These are phyloP conservation scores for Avena sativa DNA, from an alignment of 176 grass and related monocot species.

Conservation along the genomic window DNA sequence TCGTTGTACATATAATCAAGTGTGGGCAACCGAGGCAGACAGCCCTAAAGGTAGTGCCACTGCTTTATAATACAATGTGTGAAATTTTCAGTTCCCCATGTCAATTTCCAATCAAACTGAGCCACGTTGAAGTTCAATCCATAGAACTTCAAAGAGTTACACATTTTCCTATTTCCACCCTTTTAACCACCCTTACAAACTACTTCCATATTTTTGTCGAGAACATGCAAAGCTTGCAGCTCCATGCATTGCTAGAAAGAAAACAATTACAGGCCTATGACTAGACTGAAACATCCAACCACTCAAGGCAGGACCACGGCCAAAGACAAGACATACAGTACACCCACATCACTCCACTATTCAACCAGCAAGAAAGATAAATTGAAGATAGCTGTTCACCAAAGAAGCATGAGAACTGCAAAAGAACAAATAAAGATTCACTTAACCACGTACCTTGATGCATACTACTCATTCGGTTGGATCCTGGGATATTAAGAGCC, in stretches of 20 bases:
- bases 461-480: constrained; percentile 68
- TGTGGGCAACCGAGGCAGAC: constrained; percentile 2
- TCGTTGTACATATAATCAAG: not conserved
- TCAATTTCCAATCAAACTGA: constrained; percentile 18
- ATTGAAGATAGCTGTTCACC: constrained; percentile 17
- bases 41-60: not conserved
- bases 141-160: constrained; percentile 10
- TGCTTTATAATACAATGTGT: constrained; percentile 22
- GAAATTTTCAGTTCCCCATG: not conserved
- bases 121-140: constrained; percentile 16
- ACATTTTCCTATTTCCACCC: not conserved
- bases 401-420: constrained; percentile 9
- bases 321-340: not conserved
- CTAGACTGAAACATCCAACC: not conserved
- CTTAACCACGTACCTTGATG: constrained; percentile 69
- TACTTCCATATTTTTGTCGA: not conserved
- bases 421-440: constrained; percentile 12
- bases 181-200: constrained; percentile 11
- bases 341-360: constrained; percentile 12
- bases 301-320: not conserved
- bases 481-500: constrained; percentile 74
- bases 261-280: constrained; percentile 24
- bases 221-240: constrained; percentile 4
- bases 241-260: not conserved
- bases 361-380: constrained; percentile 16